A percentile compares a stretch with the other conserved stretches of the same genome.
phyloP scores from a whole-genome alignment of 2,329 filamentous ascomycete genomes.

The Nannizziopsis barbatae region DNA sequence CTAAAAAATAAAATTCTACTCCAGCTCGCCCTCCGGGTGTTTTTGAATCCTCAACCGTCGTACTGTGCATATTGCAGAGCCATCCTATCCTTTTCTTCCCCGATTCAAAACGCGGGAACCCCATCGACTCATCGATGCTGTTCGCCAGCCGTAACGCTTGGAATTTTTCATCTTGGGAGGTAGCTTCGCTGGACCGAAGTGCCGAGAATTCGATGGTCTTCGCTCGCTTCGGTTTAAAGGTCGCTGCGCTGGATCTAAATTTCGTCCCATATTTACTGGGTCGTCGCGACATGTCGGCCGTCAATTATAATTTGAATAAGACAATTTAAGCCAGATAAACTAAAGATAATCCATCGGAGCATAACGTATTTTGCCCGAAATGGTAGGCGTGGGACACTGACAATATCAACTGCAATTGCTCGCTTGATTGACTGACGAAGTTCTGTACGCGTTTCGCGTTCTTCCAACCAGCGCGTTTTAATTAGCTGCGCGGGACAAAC shows the following conservation, averaged over 20 bases:
- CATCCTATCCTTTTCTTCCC: slow-evolving; percentile 78
- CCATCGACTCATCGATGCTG: slow-evolving; percentile 88
- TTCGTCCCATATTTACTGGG: slow-evolving; percentile 57
- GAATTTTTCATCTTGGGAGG: slow-evolving; percentile 83
- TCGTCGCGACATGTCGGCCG: slow-evolving; percentile 35
- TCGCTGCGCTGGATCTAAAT: slow-evolving; percentile 34
- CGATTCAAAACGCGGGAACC: slow-evolving; percentile 82
- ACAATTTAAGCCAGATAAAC: neutral
- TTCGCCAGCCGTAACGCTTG: slow-evolving; percentile 75
- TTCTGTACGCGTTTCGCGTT: slow-evolving; percentile 9
- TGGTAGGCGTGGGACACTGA: too few species aligned
- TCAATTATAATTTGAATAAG: neutral
- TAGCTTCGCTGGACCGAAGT: slow-evolving; percentile 65
- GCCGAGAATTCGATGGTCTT: slow-evolving; percentile 72
- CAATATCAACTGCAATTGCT: neutral
- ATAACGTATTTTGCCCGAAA: too few species aligned
- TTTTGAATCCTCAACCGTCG: slow-evolving; percentile 71
- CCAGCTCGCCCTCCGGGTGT: slow-evolving; percentile 74
- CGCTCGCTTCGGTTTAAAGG: slow-evolving; percentile 44
- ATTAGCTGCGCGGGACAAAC: slow-evolving; percentile 3
- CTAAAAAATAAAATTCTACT: slow-evolving; percentile 94
- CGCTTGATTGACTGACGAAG: neutral
- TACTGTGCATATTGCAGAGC: slow-evolving; percentile 92
- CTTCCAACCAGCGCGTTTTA: slow-evolving; percentile 2
- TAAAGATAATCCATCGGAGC: slow-evolving; percentile 4